A percentile compares a stretch with the other conserved stretches of the same genome.
Conservation (phyloP, 2,329 filamentous ascomycete genomes). For the Pseudocercospora fuligena region DNA sequence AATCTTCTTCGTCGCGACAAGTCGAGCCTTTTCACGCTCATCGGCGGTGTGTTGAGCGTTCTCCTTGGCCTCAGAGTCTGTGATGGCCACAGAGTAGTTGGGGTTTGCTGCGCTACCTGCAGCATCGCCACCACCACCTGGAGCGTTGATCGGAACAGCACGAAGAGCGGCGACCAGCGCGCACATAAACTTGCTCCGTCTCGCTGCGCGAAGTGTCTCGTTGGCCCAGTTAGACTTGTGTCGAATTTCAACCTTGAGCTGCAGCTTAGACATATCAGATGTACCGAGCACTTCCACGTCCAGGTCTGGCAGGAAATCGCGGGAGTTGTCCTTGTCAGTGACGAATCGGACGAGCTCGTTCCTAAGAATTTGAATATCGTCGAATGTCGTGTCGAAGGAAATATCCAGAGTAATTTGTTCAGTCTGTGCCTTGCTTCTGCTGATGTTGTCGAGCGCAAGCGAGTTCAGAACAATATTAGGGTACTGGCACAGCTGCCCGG, state of each 20-base stretch:
- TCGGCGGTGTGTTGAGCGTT: conserved; percentile 63
- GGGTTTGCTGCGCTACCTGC: conserved; percentile 72
- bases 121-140: conserved; percentile 71
- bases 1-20: conserved; percentile 59
- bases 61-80: conserved; percentile 67
- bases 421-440: conserved; percentile 88
- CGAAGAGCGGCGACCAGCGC: conserved; percentile 83
- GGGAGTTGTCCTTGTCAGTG: conserved; percentile 77
- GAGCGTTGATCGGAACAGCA: conserved; percentile 82
- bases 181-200: conserved; percentile 96
- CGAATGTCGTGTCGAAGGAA: conserved; percentile 83
- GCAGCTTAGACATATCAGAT: conserved; percentile 84
- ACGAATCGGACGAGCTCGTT: conserved; percentile 86
- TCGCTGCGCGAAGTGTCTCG: conserved; percentile 76
- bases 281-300: conserved; percentile 78
- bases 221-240: conserved; percentile 75
- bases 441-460: conserved; percentile 94
- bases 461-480: conserved; percentile 92
- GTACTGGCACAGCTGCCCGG: conserved; percentile 65
- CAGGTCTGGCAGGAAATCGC: conserved; percentile 89
- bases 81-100: conserved; percentile 76
- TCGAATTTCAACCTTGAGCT: conserved; percentile 79
- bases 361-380: conserved; percentile 85
- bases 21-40: conserved; percentile 56
- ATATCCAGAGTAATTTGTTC: conserved; percentile 81